Evolutionary conservation across 305 asterid genomes (phyloP), one percentile per base, ranked within the genome.

Genomic region (Caryopteris hybrid): DNA sequence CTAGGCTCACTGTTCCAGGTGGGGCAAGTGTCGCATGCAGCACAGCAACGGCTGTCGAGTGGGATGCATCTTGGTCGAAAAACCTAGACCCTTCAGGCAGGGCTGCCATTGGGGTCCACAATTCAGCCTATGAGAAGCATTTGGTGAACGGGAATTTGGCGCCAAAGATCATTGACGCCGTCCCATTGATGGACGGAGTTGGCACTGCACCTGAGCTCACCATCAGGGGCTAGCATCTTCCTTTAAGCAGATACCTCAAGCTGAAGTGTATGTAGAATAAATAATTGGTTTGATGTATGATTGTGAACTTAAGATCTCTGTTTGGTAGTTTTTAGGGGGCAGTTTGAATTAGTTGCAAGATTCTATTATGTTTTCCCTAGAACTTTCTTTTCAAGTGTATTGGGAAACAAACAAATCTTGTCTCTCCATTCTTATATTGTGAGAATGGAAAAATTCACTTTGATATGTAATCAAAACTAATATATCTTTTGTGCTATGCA

Each of bases 11-110:
- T 1, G 97, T 91, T 52, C 96, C 97, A 0, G 96, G 97, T 0
- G 97, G 97, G 33, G 83, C 97, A 0, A 88, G 95, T 31, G 83
- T 91, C 41, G 97, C 97, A 0, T 91, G 97, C 83, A 87, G 99
- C 81, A 93, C 99, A 0, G 84, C 96, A 6, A 76, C 88, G 42
- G 99, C 99, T 5, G 85, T 88, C 47, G 85, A 74, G 56, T 93
- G 99, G 99, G 99, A 93, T 2, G 88, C 86, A 6, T 83, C 97
- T 12, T 93, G 97, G 99, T 88, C 97, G 29, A 79, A 83, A 62
- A 90, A 88, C 64, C 84, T 90, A 4, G 99, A 93, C 51, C 99
- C 99, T 9, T 90, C 97, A 0, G 99, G 99, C 25, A 74, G 99
- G 78, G 97, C 99, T 8, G 99, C 99, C 59, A 64, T 55, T 3